Base-by-base conservation (phyloP, 2,329 filamentous ascomycete species). In the Periconia digitata region DNA sequence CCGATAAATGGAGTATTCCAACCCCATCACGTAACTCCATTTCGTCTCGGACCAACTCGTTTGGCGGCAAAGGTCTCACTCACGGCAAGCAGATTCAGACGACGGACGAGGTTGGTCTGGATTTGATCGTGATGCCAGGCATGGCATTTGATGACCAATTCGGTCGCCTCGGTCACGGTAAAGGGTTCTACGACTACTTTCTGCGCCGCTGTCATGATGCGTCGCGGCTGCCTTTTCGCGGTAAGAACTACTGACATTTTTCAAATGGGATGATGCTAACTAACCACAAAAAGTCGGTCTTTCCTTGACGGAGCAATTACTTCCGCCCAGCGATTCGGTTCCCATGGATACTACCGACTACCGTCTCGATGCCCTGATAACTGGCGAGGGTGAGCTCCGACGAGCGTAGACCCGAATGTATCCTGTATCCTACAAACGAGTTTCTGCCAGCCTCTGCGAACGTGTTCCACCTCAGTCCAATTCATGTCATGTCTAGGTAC, bases 171-270 rank as follows among this genome's bases (percentile, higher is more conserved):
- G 94, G 94, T 35, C 94, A 99, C 72, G 94, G 94, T 47, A 95
- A 90, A 72, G 94, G 94, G 24, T 99, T 95, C 75, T 99, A 99
- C 77, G 94, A 99, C 75, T 88, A 85, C 71, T 99, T 96, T 72
- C 75, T 99, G 66, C 83, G 86, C 63, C 84, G 86, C 59, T 95
- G 92, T 80, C 69, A 79, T 71, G 70, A 72, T 56, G 64, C 62
- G 55, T 69, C 70, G 71, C 60, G 59, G 56, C 82, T 80, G 74
- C 82, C 81, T 59, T 78, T 80, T 74, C 79, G 85, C 60, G 80
- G 83, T 85, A 73, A 74, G 78, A 69, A 63, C 54, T 51, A 62
- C 49, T 64, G 54, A 37, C 55, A 58, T 65, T 60, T 38, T 45
- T 47, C 51, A 53, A 52, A 46, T 54, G 53, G 60, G 56, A 32